phyloP scores from a whole-genome alignment of 768 basidiomycete species.

The Boletus vinaceobasis region DNA sequence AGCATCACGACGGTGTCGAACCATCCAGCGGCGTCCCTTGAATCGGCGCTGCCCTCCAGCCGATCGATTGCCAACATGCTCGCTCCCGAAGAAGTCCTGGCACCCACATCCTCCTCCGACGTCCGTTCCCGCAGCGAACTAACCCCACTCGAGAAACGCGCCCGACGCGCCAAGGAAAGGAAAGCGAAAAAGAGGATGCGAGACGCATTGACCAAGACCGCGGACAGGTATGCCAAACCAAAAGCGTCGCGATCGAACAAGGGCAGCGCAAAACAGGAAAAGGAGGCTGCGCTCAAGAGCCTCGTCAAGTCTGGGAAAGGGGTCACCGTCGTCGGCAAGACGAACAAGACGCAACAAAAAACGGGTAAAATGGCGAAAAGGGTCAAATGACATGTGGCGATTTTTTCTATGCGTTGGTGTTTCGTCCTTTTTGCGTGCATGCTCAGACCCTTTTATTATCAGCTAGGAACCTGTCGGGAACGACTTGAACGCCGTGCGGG shows the following conservation, averaged over 20 bases:
- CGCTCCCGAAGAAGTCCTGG: slow-evolving; percentile 90
- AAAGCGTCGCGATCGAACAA: slow-evolving; percentile 35
- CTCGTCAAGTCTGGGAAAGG: slow-evolving; percentile 84
- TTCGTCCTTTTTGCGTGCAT: neutral
- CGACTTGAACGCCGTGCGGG: neutral
- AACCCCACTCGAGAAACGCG: slow-evolving; percentile 79
- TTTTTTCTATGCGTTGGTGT: slow-evolving; percentile 1
- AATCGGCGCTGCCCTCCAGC: slow-evolving; percentile 86
- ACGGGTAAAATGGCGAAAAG: slow-evolving; percentile 6
- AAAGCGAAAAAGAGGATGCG: slow-evolving; percentile 70
- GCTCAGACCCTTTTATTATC: neutral
- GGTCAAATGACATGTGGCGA: slow-evolving; percentile 21
- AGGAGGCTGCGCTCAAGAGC: slow-evolving; percentile 76
- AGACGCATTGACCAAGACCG: slow-evolving; percentile 58
- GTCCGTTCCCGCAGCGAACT: slow-evolving; percentile 73
- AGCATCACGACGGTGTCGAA: slow-evolving; percentile 83
- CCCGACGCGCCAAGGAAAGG: slow-evolving; percentile 62
- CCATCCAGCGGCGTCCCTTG: slow-evolving; percentile 74
- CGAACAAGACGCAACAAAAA: slow-evolving; percentile 37
- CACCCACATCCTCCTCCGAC: slow-evolving; percentile 47
- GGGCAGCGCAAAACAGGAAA: slow-evolving; percentile 66
- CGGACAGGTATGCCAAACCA: slow-evolving; percentile 55
- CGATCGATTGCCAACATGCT: slow-evolving; percentile 75
- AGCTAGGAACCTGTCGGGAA: neutral
- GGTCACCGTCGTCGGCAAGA: slow-evolving; percentile 84